phyloP scores from a whole-genome alignment of 257 asterid species.

The Solanum pennellii region DNA sequence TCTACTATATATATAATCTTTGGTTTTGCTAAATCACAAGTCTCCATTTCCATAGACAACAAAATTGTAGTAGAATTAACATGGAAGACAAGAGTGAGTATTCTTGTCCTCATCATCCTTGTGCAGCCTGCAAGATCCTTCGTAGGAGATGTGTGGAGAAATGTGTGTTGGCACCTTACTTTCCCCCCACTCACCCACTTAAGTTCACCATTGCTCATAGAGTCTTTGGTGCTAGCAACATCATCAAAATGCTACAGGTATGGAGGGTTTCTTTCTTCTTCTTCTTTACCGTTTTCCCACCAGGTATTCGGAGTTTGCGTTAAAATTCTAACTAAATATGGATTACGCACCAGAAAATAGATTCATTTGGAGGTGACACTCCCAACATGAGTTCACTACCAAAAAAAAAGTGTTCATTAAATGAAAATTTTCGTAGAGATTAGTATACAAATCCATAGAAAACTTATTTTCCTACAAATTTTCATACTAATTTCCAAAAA shows the following conservation, averaged over 20 bases:
- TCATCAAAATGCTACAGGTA: slow-evolving; percentile 26
- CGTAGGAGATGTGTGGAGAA: slow-evolving; percentile 20
- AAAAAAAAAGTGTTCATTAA: no score
- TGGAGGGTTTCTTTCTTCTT: neutral
- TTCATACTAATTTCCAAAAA: no score
- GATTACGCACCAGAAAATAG: no score
- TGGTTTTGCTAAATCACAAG: neutral
- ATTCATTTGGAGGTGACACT: no score
- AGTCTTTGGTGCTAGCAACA: slow-evolving; percentile 32
- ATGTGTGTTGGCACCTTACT: slow-evolving; percentile 27
- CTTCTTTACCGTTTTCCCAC: neutral
- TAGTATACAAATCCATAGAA: no score
- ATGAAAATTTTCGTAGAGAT: no score
- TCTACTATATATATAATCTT: no score
- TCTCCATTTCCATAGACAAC: neutral
- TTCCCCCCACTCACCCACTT: slow-evolving; percentile 22
- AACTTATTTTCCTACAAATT: no score
- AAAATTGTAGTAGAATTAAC: neutral
- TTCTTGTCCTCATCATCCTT: slow-evolving; percentile 6
- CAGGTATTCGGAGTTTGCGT: no score
- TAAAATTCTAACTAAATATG: no score
- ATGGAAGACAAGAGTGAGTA: neutral
- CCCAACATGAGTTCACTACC: no score
- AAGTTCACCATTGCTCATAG: slow-evolving; percentile 27
- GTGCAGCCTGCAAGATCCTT: slow-evolving; percentile 34